Percentiles rank a stretch among this genome's conserved stretches.
Conservation (phyloP, 225 moss, liverwort and hornwort genomes). For the Climacium dendroides region DNA sequence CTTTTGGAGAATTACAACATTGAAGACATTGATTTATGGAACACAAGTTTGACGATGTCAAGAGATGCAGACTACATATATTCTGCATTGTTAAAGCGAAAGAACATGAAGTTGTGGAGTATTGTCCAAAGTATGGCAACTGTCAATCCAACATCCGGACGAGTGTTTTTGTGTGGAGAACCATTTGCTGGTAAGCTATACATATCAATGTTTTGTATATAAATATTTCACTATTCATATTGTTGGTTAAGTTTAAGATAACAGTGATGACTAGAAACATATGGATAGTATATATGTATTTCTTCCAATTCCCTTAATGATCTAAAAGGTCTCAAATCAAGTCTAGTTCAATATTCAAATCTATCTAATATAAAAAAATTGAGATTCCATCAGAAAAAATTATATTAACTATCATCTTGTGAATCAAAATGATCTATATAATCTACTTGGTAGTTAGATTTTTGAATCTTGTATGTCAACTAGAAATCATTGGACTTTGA, state of each 20-base stretch:
- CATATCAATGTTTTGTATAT: fast-evolving
- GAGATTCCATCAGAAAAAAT: too few species aligned
- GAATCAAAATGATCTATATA: too few species aligned
- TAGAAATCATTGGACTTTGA: too few species aligned
- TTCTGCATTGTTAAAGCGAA: not conserved
- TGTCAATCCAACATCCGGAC: fast-evolving
- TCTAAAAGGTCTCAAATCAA: too few species aligned
- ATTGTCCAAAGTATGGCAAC: not conserved
- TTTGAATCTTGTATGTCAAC: too few species aligned
- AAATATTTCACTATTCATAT: not conserved
- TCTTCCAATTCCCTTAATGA: too few species aligned
- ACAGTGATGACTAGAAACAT: not conserved
- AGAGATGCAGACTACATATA: not conserved
- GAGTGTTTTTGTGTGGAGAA: not conserved
- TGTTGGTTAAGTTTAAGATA: not conserved
- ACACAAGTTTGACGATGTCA: fast-evolving
- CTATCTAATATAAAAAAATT: too few species aligned
- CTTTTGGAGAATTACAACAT: not conserved
- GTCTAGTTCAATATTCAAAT: too few species aligned
- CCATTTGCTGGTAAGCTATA: not conserved
- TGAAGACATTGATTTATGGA: fast-evolving
- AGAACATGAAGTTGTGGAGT: not conserved
- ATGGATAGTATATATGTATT: too few species aligned
- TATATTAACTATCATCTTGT: too few species aligned
- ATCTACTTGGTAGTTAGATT: too few species aligned